phyloP scores from a whole-genome alignment of 2,329 filamentous ascomycete species.

The Aspergillus tanneri region DNA sequence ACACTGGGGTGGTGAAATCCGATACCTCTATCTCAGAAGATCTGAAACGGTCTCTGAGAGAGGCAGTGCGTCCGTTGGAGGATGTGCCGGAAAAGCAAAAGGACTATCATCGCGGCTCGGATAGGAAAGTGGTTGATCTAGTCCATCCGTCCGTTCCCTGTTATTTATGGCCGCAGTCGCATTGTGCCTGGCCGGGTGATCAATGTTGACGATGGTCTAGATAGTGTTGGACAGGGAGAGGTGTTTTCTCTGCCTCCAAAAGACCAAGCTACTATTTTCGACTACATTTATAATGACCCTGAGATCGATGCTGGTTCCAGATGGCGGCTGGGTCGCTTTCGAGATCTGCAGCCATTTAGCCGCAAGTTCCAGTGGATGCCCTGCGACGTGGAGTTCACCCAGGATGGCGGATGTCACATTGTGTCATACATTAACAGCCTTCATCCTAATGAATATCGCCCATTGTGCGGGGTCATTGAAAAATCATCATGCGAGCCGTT shows the following conservation, averaged over 20 bases:
- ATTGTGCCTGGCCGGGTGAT: slow-evolving; percentile 24
- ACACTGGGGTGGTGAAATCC: slow-evolving; percentile 54
- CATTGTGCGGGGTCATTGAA: slow-evolving; percentile 41
- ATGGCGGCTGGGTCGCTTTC: background rate
- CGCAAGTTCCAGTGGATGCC: slow-evolving; percentile 50
- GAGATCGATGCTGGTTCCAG: background rate
- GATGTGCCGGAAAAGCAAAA: slow-evolving; percentile 46
- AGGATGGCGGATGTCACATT: slow-evolving; percentile 27
- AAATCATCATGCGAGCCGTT: slow-evolving; percentile 40
- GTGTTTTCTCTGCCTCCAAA: slow-evolving; percentile 12
- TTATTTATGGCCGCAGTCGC: slow-evolving; percentile 32
- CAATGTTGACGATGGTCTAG: slow-evolving; percentile 26
- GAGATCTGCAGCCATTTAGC: slow-evolving; percentile 19
- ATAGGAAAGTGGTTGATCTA: slow-evolving; percentile 60
- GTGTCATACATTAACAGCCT: slow-evolving; percentile 48
- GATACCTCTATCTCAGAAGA: slow-evolving; percentile 48
- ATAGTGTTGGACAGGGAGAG: slow-evolving; percentile 17
- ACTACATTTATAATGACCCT: too few species aligned
- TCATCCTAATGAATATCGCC: slow-evolving; percentile 34
- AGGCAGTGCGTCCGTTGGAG: slow-evolving; percentile 53
- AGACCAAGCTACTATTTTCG: too few species aligned
- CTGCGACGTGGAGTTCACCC: slow-evolving; percentile 35
- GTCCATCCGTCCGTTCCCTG: slow-evolving; percentile 59
- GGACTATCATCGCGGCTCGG: slow-evolving; percentile 64
- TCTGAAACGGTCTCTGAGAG: slow-evolving; percentile 45